Conservation (phyloP, 192 early-diverging fungal species). For the Rhizoclosmatium globosum region DNA sequence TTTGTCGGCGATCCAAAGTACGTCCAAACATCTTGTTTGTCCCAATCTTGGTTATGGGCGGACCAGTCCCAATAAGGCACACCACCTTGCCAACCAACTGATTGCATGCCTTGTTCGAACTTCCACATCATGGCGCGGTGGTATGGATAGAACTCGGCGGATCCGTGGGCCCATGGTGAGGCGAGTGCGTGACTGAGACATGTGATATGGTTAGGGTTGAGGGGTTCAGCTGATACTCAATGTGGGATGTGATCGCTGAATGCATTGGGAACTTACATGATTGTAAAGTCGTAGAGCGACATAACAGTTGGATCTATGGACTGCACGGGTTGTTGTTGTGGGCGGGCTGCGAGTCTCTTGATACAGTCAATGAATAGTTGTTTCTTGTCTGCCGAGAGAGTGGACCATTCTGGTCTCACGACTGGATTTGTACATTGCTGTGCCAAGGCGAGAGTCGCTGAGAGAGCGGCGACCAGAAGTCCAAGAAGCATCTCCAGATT, state of each 20-base stretch:
- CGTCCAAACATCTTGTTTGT: slow-evolving; percentile 6
- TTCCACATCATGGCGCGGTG: slow-evolving; percentile 30
- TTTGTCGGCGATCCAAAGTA: slow-evolving; percentile 14
- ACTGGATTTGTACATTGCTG: background rate
- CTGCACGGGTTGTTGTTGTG: background rate
- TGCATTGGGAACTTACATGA: background rate
- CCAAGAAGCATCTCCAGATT: no score
- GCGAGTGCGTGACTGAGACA: background rate
- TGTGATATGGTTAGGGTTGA: no score
- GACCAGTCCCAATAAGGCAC: slow-evolving; percentile 24
- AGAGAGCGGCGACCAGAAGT: background rate
- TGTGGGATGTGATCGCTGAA: no score
- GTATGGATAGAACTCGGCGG: slow-evolving; percentile 25
- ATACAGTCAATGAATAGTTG: background rate
- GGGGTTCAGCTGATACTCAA: no score
- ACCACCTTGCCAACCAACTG: slow-evolving; percentile 19
- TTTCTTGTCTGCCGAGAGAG: background rate
- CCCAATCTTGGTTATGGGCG: slow-evolving; percentile 11
- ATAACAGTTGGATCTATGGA: slow-evolving; percentile 1
- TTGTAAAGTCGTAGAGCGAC: slow-evolving; percentile 22
- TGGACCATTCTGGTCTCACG: slow-evolving; percentile 1
- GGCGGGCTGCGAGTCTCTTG: background rate
- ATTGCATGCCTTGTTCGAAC: slow-evolving; percentile 29
- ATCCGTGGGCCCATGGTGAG: slow-evolving; percentile 11
- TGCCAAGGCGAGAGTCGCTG: background rate